Evolutionary conservation across 495 filamentous ascomycete genomes (phyloP).

Genomic region (Bombardia bombarda): DNA sequence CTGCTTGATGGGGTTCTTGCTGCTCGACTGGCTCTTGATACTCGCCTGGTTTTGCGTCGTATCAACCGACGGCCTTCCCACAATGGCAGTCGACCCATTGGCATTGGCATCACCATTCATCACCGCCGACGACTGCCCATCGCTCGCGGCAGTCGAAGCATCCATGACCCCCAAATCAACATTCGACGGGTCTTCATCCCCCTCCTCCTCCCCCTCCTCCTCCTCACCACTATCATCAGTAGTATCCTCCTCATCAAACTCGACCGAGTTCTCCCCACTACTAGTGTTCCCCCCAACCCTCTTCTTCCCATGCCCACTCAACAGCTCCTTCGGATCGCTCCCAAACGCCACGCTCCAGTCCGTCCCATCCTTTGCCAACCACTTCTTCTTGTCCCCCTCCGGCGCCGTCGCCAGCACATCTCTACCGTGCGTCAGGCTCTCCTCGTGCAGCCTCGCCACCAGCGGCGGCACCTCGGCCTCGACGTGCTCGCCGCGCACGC

Average conservation of each 20-base stretch:
- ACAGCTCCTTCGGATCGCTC: constrained; percentile 44
- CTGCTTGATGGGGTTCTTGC: constrained; percentile 36
- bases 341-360: constrained; percentile 89
- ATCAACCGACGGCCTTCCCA: constrained; percentile 10
- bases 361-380: constrained; percentile 70
- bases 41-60: constrained; percentile 10
- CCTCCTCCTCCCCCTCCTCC: constrained; percentile 18
- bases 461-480: constrained; percentile 56
- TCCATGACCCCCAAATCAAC: constrained; percentile 41
- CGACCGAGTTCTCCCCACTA: no score
- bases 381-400: constrained; percentile 62
- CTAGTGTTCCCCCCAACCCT: constrained; percentile 19
- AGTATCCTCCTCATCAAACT: constrained; percentile 40
- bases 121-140: neutral
- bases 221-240: constrained; percentile 30
- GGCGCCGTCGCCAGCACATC: constrained; percentile 67
- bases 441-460: constrained; percentile 66
- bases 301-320: constrained; percentile 17
- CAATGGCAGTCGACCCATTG: constrained; percentile 3
- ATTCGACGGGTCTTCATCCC: constrained; percentile 11
- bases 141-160: constrained; percentile 12
- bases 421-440: constrained; percentile 65
- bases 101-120: constrained; percentile 4
- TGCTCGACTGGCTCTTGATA: constrained; percentile 10
- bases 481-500: constrained; percentile 63